Percentiles rank a stretch among this genome's conserved stretches.
Evolutionary conservation across 140 eudicot genomes (phyloP).

Genomic region (Ambrosia hybrid): DNA sequence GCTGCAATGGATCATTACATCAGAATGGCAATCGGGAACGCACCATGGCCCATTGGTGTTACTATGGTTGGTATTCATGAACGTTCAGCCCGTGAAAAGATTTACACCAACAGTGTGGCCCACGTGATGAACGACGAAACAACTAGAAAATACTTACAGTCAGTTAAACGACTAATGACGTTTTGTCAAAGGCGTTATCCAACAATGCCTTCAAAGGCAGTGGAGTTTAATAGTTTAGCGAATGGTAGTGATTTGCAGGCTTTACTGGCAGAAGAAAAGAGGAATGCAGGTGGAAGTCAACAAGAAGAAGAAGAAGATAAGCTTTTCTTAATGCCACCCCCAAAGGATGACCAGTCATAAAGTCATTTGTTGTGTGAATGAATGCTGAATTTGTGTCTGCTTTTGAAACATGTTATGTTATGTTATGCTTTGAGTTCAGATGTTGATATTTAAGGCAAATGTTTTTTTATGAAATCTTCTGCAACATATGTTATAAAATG

Average conservation of each 20-base stretch:
- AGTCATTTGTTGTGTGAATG: neutral
- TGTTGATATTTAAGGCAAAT: slow-evolving; percentile 8
- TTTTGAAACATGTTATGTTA: neutral
- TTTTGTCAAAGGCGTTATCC: slow-evolving; percentile 97
- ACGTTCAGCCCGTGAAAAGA: slow-evolving; percentile 98
- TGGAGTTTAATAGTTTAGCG: slow-evolving; percentile 91
- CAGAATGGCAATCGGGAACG: slow-evolving; percentile 91
- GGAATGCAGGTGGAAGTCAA: slow-evolving; percentile 31
- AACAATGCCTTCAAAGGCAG: slow-evolving; percentile 89
- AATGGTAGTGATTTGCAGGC: slow-evolving; percentile 92
- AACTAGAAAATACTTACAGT: slow-evolving; percentile 88
- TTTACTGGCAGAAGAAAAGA: slow-evolving; percentile 58
- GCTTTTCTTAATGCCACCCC: slow-evolving; percentile 71
- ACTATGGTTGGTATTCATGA: slow-evolving; percentile 99
- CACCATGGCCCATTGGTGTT: slow-evolving; percentile 99
- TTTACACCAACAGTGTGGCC: slow-evolving; percentile 94
- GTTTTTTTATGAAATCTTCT: too few species aligned
- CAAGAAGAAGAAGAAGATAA: slow-evolving; percentile 48
- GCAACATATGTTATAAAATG: too few species aligned
- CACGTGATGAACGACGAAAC: slow-evolving; percentile 99
- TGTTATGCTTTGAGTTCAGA: neutral
- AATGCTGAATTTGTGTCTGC: slow-evolving; percentile 2
- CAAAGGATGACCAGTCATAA: slow-evolving; percentile 41
- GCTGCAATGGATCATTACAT: slow-evolving; percentile 98
- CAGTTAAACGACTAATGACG: slow-evolving; percentile 85